Evolutionary conservation across 2,329 filamentous ascomycete species (phyloP), one percentile per base, ranked within the genome.

Genomic region (Onygena corvina): DNA sequence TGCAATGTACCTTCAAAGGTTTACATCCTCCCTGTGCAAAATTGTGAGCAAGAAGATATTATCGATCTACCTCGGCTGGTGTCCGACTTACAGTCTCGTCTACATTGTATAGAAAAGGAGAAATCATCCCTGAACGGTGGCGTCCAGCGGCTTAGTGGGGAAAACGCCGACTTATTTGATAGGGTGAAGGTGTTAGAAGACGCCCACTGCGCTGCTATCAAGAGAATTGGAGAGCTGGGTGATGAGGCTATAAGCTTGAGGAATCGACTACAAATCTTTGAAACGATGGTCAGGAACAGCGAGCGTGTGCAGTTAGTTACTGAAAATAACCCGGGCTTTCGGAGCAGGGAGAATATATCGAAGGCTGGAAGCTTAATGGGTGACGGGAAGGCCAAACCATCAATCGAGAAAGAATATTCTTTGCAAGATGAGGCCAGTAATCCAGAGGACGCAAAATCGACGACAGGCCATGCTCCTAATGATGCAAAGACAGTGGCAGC

Each of bases 401-500:
- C 60, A 16, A 61, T 59, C 33, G 53, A 47, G 25, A 12, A 12
- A 9, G 60, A 64, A 31, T 68, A 79, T 56, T 60, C 68, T 9
- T 68, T 71, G 0, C 63, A 81, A 16, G 71, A 78, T 31, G 69
- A 71, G 9, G 67, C 80, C 8, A 71, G 76, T 0, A 70, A 81
- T 40, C 78, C 78, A 0, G 70, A 75, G 9, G 77, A 82, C 45
- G 79, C 82, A 54, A 79, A 81, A 60, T 74, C 74, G 2, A 72
- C 83, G 44, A 79, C 79, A 57, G 70, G n/a, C n/a, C n/a, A n/a
- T n/a, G n/a, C n/a, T n/a, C n/a, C 35, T 33, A 36, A 54, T 54
- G 34, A 63, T 58, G 47, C 67, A 66, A 48, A 57, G 63, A 46
- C 53, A 57, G 60, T 45, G 58, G 61, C 34, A 59, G 57, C 11